Conservation (phyloP, 1,139 yeast genomes). For the Komagataea norvegica region DNA sequence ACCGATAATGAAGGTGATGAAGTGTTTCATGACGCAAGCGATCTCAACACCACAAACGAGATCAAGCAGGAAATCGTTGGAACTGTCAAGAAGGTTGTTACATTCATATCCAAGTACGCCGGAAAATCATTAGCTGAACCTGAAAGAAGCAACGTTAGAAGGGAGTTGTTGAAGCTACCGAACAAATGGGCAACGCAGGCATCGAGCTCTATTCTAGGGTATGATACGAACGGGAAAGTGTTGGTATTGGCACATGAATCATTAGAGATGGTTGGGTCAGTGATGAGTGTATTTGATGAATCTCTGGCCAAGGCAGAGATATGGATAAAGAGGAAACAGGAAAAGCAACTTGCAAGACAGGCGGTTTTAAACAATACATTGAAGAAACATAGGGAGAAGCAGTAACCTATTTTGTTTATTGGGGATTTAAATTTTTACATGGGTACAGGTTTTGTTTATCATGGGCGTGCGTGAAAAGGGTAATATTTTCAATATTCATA, state of each 20-base stretch:
- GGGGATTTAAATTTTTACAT: background rate
- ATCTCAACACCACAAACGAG: conserved; percentile 32
- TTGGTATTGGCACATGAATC: conserved; percentile 84
- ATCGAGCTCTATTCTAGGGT: conserved; percentile 16
- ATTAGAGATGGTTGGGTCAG: conserved; percentile 77
- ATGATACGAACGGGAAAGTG: conserved; percentile 59
- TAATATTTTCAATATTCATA: background rate
- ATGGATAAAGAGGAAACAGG: conserved; percentile 52
- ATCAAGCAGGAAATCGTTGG: conserved; percentile 79
- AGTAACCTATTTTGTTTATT: background rate
- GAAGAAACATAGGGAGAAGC: conserved; percentile 12
- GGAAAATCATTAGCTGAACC: conserved; percentile 75
- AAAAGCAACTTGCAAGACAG: conserved; percentile 24
- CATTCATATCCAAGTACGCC: conserved; percentile 79
- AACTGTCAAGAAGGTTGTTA: conserved; percentile 84
- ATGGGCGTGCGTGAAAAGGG: background rate
- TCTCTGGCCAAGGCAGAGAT: conserved; percentile 78
- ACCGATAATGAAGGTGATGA: conserved; percentile 28
- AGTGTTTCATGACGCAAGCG: conserved; percentile 25
- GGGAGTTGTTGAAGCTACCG: conserved; percentile 72
- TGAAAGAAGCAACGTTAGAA: conserved; percentile 79
- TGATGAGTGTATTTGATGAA: conserved; percentile 78
- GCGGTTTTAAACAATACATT: conserved; percentile 22
- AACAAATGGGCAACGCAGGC: conserved; percentile 43
- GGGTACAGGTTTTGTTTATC: too few species aligned